Base-by-base conservation (phyloP, 768 basidiomycete species). In the Mycena albidolilacea region DNA sequence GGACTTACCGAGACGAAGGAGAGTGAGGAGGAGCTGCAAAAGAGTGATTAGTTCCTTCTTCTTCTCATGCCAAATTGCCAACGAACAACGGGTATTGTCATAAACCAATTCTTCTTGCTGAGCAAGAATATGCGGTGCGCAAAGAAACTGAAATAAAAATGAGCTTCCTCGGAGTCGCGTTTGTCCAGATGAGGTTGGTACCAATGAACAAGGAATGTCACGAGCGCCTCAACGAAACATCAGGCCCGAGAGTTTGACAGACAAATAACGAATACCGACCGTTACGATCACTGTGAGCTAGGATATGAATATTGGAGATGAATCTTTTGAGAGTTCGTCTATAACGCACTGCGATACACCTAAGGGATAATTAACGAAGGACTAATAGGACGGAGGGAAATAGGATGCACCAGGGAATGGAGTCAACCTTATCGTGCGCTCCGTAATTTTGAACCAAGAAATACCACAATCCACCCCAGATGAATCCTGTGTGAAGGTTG, bases 201-300 rank as follows among this genome's bases (percentile, higher is more conserved):
- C 85, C 85, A 84, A 52, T 86, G 86, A 11, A 86, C 85, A 5
- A 82, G 77, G 52, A 86, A 84, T 11, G 85, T 86, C 6, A 86
- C 73, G 39, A 85, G 65, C 1, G 84, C 85, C 85, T 82, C 8
- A n/a, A 35, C 50, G 15, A 38, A 62, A 61, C 48, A 12, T 10
- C 38, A 54, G 43, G 14, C 17, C 39, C 14, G 38, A 12, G 46
- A n/a, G 5, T 14, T 37, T 8, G 12, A 15, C 11, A 54, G 21
- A 60, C 7, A 14, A 8, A 9, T 43, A 23, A 44, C 48, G 35
- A 15, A n/a, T 38, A 73, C 79, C 30, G 23, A 82, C 81, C 17
- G 81, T 82, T 35, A 79, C 70, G n/a, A 77, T 66, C 9, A 82
- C 74, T 17, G 78, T 79, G 17, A 78, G 8, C 74, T 67, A 41